These are phyloP conservation scores for Evansstolkia leycettana DNA, from an alignment of 495 filamentous ascomycete genomes.

Conservation along the genomic window DNA sequence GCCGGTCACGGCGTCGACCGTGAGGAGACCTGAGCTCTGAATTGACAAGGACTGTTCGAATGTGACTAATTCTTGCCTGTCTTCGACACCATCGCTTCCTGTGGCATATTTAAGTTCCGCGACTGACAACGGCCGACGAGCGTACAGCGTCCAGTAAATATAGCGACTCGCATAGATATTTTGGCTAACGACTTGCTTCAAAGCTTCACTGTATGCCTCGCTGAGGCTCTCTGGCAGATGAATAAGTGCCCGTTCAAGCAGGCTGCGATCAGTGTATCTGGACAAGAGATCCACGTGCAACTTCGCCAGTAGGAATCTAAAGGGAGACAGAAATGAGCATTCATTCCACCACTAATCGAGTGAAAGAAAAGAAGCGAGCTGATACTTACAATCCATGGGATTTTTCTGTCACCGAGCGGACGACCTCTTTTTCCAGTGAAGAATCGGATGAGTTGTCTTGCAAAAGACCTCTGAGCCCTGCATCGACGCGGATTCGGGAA, in stretches of 20 bases:
- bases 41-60: slow-evolving; percentile 11
- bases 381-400: slow-evolving; percentile 18
- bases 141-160: slow-evolving; percentile 22
- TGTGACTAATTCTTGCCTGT: too few relatives aligned
- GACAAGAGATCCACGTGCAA: slow-evolving; percentile 19
- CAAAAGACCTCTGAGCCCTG: slow-evolving; percentile 4
- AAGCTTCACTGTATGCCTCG: slow-evolving; percentile 22
- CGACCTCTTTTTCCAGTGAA: slow-evolving; percentile 8
- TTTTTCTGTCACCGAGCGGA: slow-evolving; percentile 11
- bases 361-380: too few relatives aligned
- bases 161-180: slow-evolving; percentile 9
- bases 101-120: slow-evolving; percentile 14
- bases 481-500: slow-evolving; percentile 7
- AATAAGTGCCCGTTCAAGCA: slow-evolving; percentile 14
- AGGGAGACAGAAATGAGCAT: neutral
- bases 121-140: slow-evolving; percentile 13
- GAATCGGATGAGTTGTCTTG: slow-evolving; percentile 3
- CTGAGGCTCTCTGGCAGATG: slow-evolving; percentile 19
- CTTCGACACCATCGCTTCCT: too few relatives aligned
- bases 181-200: slow-evolving; percentile 19
- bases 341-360: too few relatives aligned
- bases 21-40: slow-evolving; percentile 13
- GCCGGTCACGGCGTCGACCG: slow-evolving; percentile 12
- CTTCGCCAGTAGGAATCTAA: slow-evolving; percentile 19
- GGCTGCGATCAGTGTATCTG: slow-evolving; percentile 8